A percentile compares a stretch with the other conserved stretches of the same genome.
Evolutionary conservation across 2,329 filamentous ascomycete genomes (phyloP).

Genomic region (Sporothrix humicola): DNA sequence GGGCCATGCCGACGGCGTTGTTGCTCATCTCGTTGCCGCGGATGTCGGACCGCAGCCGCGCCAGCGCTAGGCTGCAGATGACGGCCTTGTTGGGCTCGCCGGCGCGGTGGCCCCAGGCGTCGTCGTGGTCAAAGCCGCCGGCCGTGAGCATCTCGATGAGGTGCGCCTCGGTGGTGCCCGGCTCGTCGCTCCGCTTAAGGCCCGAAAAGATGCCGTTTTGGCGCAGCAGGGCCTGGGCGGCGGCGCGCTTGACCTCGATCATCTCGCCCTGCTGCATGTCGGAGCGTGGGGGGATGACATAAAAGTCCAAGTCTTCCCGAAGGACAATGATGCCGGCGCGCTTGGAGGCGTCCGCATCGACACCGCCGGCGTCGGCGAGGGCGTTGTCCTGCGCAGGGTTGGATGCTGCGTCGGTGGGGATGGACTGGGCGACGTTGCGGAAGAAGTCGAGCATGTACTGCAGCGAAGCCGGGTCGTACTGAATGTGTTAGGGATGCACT

Average conservation of each 20-base stretch:
- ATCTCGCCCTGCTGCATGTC: slow-evolving; percentile 89
- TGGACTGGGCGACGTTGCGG: slow-evolving; percentile 93
- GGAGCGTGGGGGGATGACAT: slow-evolving; percentile 84
- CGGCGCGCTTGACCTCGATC: slow-evolving; percentile 94
- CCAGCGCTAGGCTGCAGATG: slow-evolving; percentile 93
- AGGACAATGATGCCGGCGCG: slow-evolving; percentile 97
- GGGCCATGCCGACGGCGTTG: slow-evolving; percentile 93
- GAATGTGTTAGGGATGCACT: slow-evolving; percentile 37
- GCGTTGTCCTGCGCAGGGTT: slow-evolving; percentile 67
- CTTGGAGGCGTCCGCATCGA: slow-evolving; percentile 83
- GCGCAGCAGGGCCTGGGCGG: slow-evolving; percentile 80
- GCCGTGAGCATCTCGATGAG: slow-evolving; percentile 99
- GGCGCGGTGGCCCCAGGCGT: slow-evolving; percentile 95
- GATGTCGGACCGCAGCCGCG: slow-evolving; percentile 89
- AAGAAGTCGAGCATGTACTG: slow-evolving; percentile 99
- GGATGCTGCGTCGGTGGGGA: slow-evolving; percentile 75
- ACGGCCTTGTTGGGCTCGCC: slow-evolving; percentile 98
- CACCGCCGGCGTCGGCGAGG: slow-evolving; percentile 64
- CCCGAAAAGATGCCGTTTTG: slow-evolving; percentile 97
- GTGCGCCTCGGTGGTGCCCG: slow-evolving; percentile 95
- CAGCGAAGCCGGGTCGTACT: slow-evolving; percentile 96
- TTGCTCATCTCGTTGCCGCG: slow-evolving; percentile 75
- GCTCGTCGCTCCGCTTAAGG: slow-evolving; percentile 91
- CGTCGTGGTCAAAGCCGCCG: slow-evolving; percentile 95
- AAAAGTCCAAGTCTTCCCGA: slow-evolving; percentile 95